Evolutionary conservation across 2,329 filamentous ascomycete species (phyloP).

Genomic region (Daldinia sp.): DNA sequence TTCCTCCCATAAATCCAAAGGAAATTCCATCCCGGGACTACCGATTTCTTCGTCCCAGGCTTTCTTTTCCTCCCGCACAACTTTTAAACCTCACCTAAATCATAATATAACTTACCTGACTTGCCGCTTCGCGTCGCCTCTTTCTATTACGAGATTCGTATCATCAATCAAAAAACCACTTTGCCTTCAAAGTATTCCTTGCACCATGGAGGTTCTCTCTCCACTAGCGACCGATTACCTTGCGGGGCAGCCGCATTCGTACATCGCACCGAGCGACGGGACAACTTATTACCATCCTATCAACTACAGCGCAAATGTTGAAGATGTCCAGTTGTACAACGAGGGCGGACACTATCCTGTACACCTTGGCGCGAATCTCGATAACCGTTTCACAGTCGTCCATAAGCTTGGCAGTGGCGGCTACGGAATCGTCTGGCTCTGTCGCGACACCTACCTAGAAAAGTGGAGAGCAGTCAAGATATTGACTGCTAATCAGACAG

Average conservation of each 20-base stretch:
- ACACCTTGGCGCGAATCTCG: constrained; percentile 32
- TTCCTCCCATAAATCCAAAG: not conserved
- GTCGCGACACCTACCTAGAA: constrained; percentile 9
- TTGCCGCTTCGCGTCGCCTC: not conserved
- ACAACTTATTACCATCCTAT: constrained; percentile 20
- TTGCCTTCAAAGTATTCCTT: not conserved
- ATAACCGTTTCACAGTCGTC: constrained; percentile 30
- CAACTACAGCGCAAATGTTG: not conserved
- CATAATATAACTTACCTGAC: not conserved
- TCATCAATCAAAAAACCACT: not conserved
- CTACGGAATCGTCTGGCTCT: constrained; percentile 39
- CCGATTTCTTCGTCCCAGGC: not conserved
- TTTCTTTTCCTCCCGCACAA: not conserved
- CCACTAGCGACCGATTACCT: too few relatives aligned
- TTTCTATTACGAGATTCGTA: not conserved
- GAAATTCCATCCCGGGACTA: not conserved
- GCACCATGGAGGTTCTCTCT: not conserved
- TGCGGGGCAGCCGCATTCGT: too few relatives aligned
- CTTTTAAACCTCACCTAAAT: not conserved
- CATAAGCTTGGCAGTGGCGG: constrained; percentile 42
- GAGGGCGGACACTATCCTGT: constrained; percentile 39
- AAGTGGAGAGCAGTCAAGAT: constrained; percentile 43
- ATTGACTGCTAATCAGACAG: constrained; percentile 28
- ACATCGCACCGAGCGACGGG: not conserved
- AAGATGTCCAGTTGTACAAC: constrained; percentile 35